Base-by-base conservation (phyloP, 768 basidiomycete genomes). In the Termitomyces sp. region DNA sequence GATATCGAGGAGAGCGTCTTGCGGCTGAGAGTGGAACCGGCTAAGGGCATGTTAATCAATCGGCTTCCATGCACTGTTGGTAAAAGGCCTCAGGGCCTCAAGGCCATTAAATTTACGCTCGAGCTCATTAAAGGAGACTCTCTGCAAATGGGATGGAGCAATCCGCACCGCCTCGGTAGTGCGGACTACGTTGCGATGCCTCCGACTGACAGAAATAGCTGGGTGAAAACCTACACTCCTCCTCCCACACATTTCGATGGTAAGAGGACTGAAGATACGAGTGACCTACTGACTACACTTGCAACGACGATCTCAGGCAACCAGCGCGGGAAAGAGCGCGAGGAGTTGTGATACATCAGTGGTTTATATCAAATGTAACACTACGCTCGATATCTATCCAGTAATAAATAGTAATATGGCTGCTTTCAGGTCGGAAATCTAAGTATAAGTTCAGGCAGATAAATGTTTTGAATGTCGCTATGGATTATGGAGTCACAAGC, bases 91-190 rank as follows among this genome's bases (percentile, higher is more conserved):
- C 62, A 75, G 63, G 78, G 73, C 6, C 59, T 77, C 59, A 68
- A 74, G 66, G 71, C 63, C 4, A 70, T 73, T 35, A 66, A 49
- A 16, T 39, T 85, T 39, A 60, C 61, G 0, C 57, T 66, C 11
- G 65, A 27, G 7, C n/a, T 78, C 34, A 58, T 57, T 58, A 63
- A 56, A 62, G 73, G 59, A 7, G 52, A 57, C 16, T 0, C 19
- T 44, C 55, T 51, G 0, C 55, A 56, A 17, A 75, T 75, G 62
- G 60, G 45, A 27, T 67, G 58, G 63, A 60, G 67, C 45, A 85
- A 84, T 61, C 75, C 80, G 0, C 68, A 80, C 60, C 55, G 59
- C 2, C 79, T 78, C n/a, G 83, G 84, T 8, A 78, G 78, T 48
- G 67, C 56, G 41, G 75, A 76, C 41, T 85, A 85, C 66, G 73